A percentile compares a stretch with the other conserved stretches of the same genome.
Conservation (phyloP, 805 yeast genomes). For the Saccharomycopsis microspora region DNA sequence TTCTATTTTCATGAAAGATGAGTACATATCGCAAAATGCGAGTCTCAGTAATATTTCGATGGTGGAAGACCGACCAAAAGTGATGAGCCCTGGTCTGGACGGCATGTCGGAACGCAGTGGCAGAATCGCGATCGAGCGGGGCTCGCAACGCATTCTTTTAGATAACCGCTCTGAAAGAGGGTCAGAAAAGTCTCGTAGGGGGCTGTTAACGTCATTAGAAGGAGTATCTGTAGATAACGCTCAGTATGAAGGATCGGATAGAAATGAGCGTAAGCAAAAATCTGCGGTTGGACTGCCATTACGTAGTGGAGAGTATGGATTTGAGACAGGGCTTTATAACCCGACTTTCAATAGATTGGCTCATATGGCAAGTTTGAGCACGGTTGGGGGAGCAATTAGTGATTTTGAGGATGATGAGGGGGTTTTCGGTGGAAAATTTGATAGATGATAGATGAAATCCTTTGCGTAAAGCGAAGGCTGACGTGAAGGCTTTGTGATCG, state of each 20-base stretch:
- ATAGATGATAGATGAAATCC: no score
- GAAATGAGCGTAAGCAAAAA: no score
- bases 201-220: not conserved
- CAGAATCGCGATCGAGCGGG: not conserved
- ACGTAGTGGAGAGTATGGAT: not conserved
- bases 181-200: not conserved
- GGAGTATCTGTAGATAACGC: not conserved
- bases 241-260: not conserved
- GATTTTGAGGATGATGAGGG: constrained; percentile 17
- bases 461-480: no score
- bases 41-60: constrained; percentile 13
- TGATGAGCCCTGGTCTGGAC: no score
- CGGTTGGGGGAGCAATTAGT: constrained; percentile 11
- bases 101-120: no score
- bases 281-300: not conserved
- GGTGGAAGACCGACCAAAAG: constrained; percentile 1
- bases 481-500: no score
- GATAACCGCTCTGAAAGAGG: constrained; percentile 1
- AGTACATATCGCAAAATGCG: constrained; percentile 5
- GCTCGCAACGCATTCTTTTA: constrained; percentile 6
- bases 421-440: not conserved
- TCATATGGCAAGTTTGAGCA: constrained; percentile 12
- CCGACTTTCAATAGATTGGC: constrained; percentile 6
- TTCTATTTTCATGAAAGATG: not conserved
- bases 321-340: not conserved